A percentile compares a stretch with the other conserved stretches of the same genome.
Evolutionary conservation across 129 eudicot genomes (phyloP).

Genomic region (Ambrosia trifida): DNA sequence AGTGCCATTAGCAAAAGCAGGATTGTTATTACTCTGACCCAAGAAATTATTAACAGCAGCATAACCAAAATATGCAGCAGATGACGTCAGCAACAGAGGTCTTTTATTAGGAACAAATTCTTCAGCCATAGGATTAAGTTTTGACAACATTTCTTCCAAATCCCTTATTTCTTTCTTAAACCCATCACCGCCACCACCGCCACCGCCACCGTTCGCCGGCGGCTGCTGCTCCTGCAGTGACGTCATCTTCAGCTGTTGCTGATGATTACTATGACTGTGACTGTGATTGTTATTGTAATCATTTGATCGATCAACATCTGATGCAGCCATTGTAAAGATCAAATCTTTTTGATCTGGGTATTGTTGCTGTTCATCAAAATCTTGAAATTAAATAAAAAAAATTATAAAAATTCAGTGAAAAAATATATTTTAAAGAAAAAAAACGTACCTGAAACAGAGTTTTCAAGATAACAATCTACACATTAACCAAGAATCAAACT

Average conservation of each 20-base stretch:
- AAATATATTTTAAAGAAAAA: conserved; percentile 25
- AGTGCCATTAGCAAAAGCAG: conserved; percentile 36
- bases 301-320: conserved; percentile 35
- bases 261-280: not conserved
- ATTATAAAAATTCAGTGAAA: conserved; percentile 4
- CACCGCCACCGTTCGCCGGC: not conserved
- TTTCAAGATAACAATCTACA: conserved; percentile 19
- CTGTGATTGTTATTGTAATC: conserved; percentile 16
- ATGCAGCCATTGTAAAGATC: not conserved
- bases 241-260: conserved; percentile 20
- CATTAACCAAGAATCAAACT: conserved; percentile 36
- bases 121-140: conserved; percentile 78
- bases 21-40: conserved; percentile 32
- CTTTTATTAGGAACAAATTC: conserved; percentile 69
- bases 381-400: conserved; percentile 10
- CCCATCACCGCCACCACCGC: conserved; percentile 39
- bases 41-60: conserved; percentile 41
- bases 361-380: conserved; percentile 27
- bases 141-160: conserved; percentile 79
- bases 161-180: conserved; percentile 68
- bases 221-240: conserved; percentile 15
- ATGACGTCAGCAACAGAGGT: conserved; percentile 26
- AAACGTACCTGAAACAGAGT: conserved; percentile 32
- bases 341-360: conserved; percentile 35
- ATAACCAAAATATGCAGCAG: conserved; percentile 53